Evolutionary conservation across 192 early-diverging fungal species (phyloP), one percentile per base, ranked within the genome.

Genomic region (Geranomyces variabilis): DNA sequence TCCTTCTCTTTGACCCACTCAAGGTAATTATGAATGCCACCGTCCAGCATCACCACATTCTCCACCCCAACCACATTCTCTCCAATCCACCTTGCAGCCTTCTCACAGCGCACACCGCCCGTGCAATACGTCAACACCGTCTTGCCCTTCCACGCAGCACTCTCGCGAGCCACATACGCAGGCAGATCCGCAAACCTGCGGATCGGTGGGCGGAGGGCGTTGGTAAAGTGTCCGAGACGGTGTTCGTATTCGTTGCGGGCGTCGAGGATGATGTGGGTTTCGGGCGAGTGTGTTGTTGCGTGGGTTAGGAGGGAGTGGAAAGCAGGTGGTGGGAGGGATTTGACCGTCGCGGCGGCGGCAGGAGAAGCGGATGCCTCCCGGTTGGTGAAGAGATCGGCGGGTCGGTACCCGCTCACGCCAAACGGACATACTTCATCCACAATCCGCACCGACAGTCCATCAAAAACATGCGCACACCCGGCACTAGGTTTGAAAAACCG

Each of bases 101-200:
- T 91, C 61, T 90, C 90, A 63, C 75, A 71, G 2, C 70, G 63
- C 14, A 84, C 77, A 48, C 80, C 84, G 60, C 90, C 90, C 33
- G 90, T 91, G 55, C 90, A 91, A 65, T 91, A 91, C 3, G 85
- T 87, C 10, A 89, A 66, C n/a, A 91, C 82, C 10, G 77, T 84
- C 10, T 85, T 82, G 1, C 80, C 49, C 34, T 78, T 65, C 36
- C 36, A 41, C 15, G 77, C 68, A 53, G 74, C 74, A 15, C 6
- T 0, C 66, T 88, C 81, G 15, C 70, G 62, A 44, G 83, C 74
- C 22, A 90, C 70, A 47, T 86, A 91, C 24, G 81, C 77, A 41
- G 83, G 85, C 28, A 91, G 83, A 3, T 81, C 75, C 13, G 85
- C 83, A 69, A 90, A 91, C 66, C 85, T 85, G 30, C 90, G 81